phyloP scores from a whole-genome alignment of 371 early-diverging fungal species.

The Cokeromyces recurvatus region DNA sequence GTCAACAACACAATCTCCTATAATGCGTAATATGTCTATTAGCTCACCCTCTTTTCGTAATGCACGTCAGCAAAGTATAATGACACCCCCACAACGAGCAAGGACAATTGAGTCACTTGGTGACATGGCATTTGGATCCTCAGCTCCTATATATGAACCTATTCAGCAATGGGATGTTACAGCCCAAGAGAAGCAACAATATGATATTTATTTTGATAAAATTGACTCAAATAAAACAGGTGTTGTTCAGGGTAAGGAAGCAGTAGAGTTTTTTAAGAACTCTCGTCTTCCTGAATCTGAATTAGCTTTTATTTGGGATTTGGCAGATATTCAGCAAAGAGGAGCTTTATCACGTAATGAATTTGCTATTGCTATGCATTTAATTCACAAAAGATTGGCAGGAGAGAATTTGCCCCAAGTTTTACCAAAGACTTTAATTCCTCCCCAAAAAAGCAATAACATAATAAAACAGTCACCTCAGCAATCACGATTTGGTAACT shows the following conservation, averaged over 20 bases:
- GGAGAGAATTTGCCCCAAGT: conserved; percentile 79
- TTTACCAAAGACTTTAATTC: conserved; percentile 35
- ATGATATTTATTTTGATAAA: conserved; percentile 62
- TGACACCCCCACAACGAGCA: conserved; percentile 37
- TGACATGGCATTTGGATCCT: conserved; percentile 33
- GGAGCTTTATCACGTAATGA: conserved; percentile 83
- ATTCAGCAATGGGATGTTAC: conserved; percentile 62
- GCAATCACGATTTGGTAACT: conserved; percentile 7
- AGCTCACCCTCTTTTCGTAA: conserved; percentile 6
- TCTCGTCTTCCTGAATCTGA: conserved; percentile 69
- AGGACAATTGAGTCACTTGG: conserved; percentile 45
- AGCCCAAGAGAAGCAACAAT: conserved; percentile 60
- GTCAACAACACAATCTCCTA: conserved; percentile 10
- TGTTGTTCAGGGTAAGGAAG: conserved; percentile 50
- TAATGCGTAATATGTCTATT: conserved; percentile 8
- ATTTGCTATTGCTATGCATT: conserved; percentile 92
- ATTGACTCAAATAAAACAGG: conserved; percentile 49
- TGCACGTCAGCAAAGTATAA: conserved; percentile 20
- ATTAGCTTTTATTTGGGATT: conserved; percentile 75
- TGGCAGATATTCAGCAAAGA: conserved; percentile 72
- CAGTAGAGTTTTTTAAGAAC: conserved; percentile 74
- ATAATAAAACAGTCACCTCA: conserved; percentile 2
- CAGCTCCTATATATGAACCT: conserved; percentile 12
- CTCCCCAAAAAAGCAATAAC: conserved; percentile 19
- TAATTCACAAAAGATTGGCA: conserved; percentile 72